Evolutionary conservation across 805 yeast species (phyloP), one percentile per base, ranked within the genome.

Genomic region (Diddensiella caesifluorescens): DNA sequence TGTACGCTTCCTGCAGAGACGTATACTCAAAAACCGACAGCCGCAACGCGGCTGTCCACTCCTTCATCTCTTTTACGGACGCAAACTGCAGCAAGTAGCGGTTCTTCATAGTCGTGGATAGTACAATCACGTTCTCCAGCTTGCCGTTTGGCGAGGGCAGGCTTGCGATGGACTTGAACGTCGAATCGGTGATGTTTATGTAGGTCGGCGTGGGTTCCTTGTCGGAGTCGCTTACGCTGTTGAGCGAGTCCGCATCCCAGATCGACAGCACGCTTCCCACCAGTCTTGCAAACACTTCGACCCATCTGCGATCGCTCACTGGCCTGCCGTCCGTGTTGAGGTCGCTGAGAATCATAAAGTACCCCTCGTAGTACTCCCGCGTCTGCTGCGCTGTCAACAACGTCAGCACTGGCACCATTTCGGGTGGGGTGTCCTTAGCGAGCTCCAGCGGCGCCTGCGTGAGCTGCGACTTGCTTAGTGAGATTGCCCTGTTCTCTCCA

Each of bases 41-140:
- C 46, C 96, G 69, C 44, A 92, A 74, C 3, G 95, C 90, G 3
- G 88, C 74, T 47, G 79, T 77, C 97, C 97, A 92, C 45, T 71
- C 71, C 40, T 72, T 68, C 57, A 82, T 79, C 42, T 79, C 77
- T 38, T 75, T 80, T 36, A 67, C 67, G 13, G 85, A 70, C 30
- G 83, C 69, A 53, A 81, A 83, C 63, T 89, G 97, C 44, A 92
- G 65, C 46, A 92, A 71, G 61, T 73, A 88, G 50, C 97, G 70
- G 63, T 92, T 92, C 56, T 86, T 88, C 65, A 88, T 70, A 1
- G 97, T 92, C 2, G 98, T 92, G 33, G 95, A 84, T 2, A 90
- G 83, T n/a, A 86, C 80, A 18, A 92, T 75, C 30, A 89, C 84
- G 57, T 88, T 85, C 28, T 76, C 74, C 50, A 85, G 70, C 53